Conservation (phyloP, 2,329 filamentous ascomycete genomes). For the Penicillium sp. region DNA sequence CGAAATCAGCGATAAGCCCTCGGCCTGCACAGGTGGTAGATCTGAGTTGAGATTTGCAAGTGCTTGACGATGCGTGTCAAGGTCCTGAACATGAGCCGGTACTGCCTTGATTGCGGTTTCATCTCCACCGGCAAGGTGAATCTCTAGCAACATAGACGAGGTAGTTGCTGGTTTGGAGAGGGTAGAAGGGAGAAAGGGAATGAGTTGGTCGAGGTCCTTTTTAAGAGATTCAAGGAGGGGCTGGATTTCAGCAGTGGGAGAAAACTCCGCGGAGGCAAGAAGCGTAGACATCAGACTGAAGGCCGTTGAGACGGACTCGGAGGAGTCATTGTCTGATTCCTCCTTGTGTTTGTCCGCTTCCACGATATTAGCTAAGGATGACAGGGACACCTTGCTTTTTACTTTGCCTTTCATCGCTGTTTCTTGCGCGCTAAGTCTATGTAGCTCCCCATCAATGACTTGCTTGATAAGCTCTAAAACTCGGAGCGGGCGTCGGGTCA, state of each 20-base stretch:
- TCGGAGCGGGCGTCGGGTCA: slow-evolving; percentile 42
- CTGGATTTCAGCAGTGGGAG: slow-evolving; percentile 30
- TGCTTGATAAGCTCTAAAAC: slow-evolving; percentile 45
- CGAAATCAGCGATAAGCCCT: slow-evolving; percentile 44
- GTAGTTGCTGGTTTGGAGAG: slow-evolving; percentile 43
- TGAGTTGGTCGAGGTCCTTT: slow-evolving; percentile 36
- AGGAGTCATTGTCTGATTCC: slow-evolving; percentile 27
- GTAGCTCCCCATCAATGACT: slow-evolving; percentile 41
- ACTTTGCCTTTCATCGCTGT: slow-evolving; percentile 2
- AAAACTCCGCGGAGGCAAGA: slow-evolving; percentile 44
- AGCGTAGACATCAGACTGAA: slow-evolving; percentile 47
- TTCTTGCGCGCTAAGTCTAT: slow-evolving; percentile 12
- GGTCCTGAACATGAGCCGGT: slow-evolving; percentile 35
- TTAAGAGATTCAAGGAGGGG: slow-evolving; percentile 37
- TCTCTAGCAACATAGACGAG: slow-evolving; percentile 45
- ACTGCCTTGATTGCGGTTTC: slow-evolving; percentile 22
- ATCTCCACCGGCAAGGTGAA: slow-evolving; percentile 36
- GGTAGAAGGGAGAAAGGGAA: slow-evolving; percentile 33
- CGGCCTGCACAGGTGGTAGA: slow-evolving; percentile 45
- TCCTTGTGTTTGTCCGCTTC: slow-evolving; percentile 17
- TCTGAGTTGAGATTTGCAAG: slow-evolving; percentile 42
- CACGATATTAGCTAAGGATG: slow-evolving; percentile 39
- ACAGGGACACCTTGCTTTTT: slow-evolving; percentile 32
- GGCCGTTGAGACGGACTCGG: slow-evolving; percentile 41
- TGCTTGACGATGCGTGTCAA: slow-evolving; percentile 44